A percentile compares a stretch with the other conserved stretches of the same genome.
These are phyloP conservation scores for Cordyceps javanica DNA, from an alignment of 2,329 filamentous ascomycete genomes.

Conservation along the genomic window DNA sequence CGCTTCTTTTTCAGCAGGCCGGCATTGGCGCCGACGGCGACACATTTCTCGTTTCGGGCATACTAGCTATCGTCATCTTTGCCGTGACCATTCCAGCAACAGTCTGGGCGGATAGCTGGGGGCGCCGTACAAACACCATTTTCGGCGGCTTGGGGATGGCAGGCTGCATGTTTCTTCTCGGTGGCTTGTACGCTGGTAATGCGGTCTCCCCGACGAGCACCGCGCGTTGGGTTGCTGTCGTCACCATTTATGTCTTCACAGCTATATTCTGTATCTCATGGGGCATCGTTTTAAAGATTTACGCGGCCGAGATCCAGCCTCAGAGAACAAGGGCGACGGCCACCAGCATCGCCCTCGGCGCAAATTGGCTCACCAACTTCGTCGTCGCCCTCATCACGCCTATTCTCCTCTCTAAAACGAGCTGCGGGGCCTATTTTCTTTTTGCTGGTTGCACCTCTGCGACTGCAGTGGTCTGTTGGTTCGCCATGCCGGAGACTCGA, in stretches of 20 bases:
- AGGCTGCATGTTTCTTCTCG: conserved; percentile 47
- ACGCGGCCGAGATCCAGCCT: conserved; percentile 51
- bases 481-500: conserved; percentile 38
- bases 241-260: conserved; percentile 44
- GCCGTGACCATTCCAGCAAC: conserved; percentile 47
- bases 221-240: conserved; percentile 44
- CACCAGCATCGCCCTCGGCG: background rate
- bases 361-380: conserved; percentile 44
- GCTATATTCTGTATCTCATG: conserved; percentile 41
- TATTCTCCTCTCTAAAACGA: conserved; percentile 30
- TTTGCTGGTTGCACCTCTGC: conserved; percentile 35
- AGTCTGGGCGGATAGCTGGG: conserved; percentile 50
- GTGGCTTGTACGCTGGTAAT: conserved; percentile 41
- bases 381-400: conserved; percentile 40
- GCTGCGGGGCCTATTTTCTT: conserved; percentile 39
- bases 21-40: conserved; percentile 47
- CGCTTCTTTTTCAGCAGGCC: conserved; percentile 52
- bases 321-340: conserved; percentile 40
- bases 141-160: conserved; percentile 46
- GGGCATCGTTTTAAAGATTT: conserved; percentile 48
- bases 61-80: conserved; percentile 52
- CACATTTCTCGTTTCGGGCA: conserved; percentile 52
- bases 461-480: conserved; percentile 28
- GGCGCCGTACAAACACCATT: conserved; percentile 46
- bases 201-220: conserved; percentile 31